Conservation (phyloP, 345 rosid species). For the Sonneratia alba region DNA sequence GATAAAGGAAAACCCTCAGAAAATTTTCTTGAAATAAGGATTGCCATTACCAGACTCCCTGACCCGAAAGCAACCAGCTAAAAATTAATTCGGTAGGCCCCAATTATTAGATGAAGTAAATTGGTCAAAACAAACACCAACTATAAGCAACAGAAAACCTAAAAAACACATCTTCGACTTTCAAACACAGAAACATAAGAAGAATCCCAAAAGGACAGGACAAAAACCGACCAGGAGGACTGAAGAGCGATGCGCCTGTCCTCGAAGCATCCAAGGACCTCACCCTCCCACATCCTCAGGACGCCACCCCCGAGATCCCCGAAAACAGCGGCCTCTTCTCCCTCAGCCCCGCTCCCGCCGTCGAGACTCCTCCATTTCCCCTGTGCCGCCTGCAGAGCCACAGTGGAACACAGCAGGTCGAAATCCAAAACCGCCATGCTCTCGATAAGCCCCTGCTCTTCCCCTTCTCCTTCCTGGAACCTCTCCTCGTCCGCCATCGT, state of each 20-base stretch:
- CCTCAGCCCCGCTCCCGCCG: slow-evolving; percentile 14
- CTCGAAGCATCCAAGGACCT: slow-evolving; percentile 63
- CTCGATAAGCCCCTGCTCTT: slow-evolving; percentile 36
- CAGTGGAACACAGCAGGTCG: slow-evolving; percentile 78
- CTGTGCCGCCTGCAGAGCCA: slow-evolving; percentile 68
- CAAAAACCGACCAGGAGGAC: slow-evolving; percentile 55
- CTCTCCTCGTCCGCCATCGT: slow-evolving; percentile 37
- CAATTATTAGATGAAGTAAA: background rate
- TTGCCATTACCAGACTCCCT: background rate
- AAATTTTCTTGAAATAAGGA: background rate
- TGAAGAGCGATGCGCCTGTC: slow-evolving; percentile 70
- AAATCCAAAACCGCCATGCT: slow-evolving; percentile 74
- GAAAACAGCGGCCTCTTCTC: slow-evolving; percentile 16
- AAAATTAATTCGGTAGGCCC: background rate
- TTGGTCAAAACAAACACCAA: background rate
- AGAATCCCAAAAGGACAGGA: background rate
- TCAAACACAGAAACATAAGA: background rate
- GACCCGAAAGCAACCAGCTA: background rate
- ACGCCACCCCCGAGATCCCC: slow-evolving; percentile 51
- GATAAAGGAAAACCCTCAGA: background rate
- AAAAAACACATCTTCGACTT: background rate
- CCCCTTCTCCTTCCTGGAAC: slow-evolving; percentile 13
- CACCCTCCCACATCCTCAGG: slow-evolving; percentile 95
- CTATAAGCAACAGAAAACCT: background rate
- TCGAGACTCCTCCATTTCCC: slow-evolving; percentile 62